A percentile compares a stretch with the other conserved stretches of the same genome.
These are phyloP conservation scores for Kodamaea arcana DNA, from an alignment of 1,139 yeast species.

Conservation along the genomic window DNA sequence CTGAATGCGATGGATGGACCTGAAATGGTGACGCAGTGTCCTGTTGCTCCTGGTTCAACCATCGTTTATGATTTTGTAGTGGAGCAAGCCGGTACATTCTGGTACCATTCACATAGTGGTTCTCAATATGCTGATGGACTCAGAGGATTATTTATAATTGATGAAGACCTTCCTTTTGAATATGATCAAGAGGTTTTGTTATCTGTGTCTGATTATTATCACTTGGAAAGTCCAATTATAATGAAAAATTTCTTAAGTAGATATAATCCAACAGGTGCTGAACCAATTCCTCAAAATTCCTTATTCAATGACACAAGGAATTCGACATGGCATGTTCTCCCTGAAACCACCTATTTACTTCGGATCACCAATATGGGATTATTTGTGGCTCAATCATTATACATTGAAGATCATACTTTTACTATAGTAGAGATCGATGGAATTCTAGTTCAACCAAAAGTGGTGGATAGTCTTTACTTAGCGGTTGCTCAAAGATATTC, in stretches of 20 bases:
- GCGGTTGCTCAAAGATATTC: conserved; percentile 72
- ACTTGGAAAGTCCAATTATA: conserved; percentile 43
- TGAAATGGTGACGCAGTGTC: conserved; percentile 73
- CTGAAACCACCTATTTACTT: conserved; percentile 58
- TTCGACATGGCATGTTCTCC: conserved; percentile 52
- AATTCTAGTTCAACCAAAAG: conserved; percentile 53
- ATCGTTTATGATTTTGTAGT: conserved; percentile 64
- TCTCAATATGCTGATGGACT: conserved; percentile 77
- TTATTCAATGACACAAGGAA: conserved; percentile 63
- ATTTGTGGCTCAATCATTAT: conserved; percentile 67
- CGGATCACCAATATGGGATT: conserved; percentile 65
- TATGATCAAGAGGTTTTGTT: conserved; percentile 61
- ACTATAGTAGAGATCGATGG: conserved; percentile 75
- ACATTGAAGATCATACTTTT: conserved; percentile 64
- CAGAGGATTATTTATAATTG: conserved; percentile 68
- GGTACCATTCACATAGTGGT: conserved; percentile 82
- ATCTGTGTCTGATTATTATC: conserved; percentile 62
- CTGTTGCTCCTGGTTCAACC: conserved; percentile 63
- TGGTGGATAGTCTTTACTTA: conserved; percentile 55
- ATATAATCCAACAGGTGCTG: conserved; percentile 80
- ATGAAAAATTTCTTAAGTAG: conserved; percentile 48
- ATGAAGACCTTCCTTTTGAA: conserved; percentile 56
- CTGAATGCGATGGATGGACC: conserved; percentile 73
- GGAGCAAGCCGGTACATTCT: conserved; percentile 66
- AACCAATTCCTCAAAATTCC: conserved; percentile 68